A percentile compares a stretch with the other conserved stretches of the same genome.
Conservation (phyloP, 768 basidiomycete genomes). For the Suillus bovinus region DNA sequence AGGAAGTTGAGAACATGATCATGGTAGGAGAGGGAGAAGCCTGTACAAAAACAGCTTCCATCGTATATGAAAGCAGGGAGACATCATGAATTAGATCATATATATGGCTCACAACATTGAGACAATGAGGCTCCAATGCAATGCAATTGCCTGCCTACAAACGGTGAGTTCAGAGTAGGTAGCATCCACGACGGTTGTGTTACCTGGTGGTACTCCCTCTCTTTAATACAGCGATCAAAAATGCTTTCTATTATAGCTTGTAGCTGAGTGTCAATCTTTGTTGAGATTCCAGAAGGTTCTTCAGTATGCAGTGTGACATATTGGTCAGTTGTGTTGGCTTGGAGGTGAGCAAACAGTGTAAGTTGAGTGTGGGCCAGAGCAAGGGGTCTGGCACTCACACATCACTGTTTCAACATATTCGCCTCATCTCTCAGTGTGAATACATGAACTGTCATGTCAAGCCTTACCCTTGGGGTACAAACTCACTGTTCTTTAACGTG, state of each 20-base stretch:
- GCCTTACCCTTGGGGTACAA: constrained; percentile 85
- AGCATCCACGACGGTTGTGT: neutral
- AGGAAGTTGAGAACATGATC: constrained; percentile 78
- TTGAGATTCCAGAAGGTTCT: constrained; percentile 46
- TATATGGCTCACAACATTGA: constrained; percentile 83
- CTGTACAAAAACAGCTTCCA: constrained; percentile 89
- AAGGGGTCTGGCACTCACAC: constrained; percentile 54
- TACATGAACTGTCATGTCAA: constrained; percentile 76
- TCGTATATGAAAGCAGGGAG: constrained; percentile 82
- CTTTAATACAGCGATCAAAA: constrained; percentile 79
- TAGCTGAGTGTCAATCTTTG: constrained; percentile 77
- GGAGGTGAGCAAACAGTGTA: neutral
- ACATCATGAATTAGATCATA: constrained; percentile 76
- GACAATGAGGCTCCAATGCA: constrained; percentile 85
- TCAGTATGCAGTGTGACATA: constrained; percentile 75
- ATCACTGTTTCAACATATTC: constrained; percentile 96
- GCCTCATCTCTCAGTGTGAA: constrained; percentile 66
- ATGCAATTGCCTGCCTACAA: constrained; percentile 77
- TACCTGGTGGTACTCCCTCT: constrained; percentile 91
- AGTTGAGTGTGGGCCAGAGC: neutral
- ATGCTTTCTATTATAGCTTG: constrained; percentile 88
- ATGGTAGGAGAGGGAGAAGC: constrained; percentile 83
- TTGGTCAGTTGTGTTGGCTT: constrained; percentile 94
- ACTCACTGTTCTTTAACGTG: constrained; percentile 86
- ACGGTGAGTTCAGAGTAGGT: constrained; percentile 2